Evolutionary conservation across 106 monocot genomes (phyloP).

Genomic region (Vanilla planifolia): DNA sequence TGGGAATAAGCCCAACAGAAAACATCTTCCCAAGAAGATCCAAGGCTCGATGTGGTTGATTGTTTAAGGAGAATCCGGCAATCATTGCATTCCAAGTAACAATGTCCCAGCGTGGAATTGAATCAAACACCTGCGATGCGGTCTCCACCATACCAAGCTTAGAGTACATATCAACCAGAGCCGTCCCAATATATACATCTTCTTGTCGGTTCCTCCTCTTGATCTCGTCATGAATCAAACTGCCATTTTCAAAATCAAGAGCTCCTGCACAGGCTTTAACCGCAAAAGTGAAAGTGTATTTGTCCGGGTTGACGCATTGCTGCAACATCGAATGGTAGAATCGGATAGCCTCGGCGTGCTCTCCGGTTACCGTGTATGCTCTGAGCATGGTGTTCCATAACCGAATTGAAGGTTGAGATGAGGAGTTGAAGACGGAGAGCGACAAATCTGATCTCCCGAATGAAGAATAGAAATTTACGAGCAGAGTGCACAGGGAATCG

Average conservation of each 20-base stretch:
- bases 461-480: slow-evolving; percentile 41
- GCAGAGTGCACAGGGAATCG: slow-evolving; percentile 8
- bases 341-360: slow-evolving; percentile 14
- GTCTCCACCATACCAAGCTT: slow-evolving; percentile 31
- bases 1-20: slow-evolving; percentile 15
- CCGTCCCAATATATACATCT: slow-evolving; percentile 49
- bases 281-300: slow-evolving; percentile 56
- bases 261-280: slow-evolving; percentile 52
- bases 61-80: slow-evolving; percentile 31
- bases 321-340: slow-evolving; percentile 24
- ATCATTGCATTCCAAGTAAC: slow-evolving; percentile 78
- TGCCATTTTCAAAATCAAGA: slow-evolving; percentile 16
- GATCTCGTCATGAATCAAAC: slow-evolving; percentile 26
- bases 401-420: slow-evolving; percentile 8
- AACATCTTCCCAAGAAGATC: slow-evolving; percentile 35
- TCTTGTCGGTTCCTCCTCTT: slow-evolving; percentile 22
- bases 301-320: slow-evolving; percentile 32
- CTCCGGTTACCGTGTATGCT: slow-evolving; percentile 16
- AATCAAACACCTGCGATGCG: slow-evolving; percentile 55
- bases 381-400: slow-evolving; percentile 45
- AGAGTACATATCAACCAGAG: slow-evolving; percentile 52
- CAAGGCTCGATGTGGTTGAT: slow-evolving; percentile 27
- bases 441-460: slow-evolving; percentile 14
- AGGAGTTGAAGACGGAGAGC: slow-evolving; percentile 31
- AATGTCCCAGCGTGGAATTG: slow-evolving; percentile 33